Evolutionary conservation across 2,329 filamentous ascomycete genomes (phyloP).

Genomic region (Madurella fahalii): DNA sequence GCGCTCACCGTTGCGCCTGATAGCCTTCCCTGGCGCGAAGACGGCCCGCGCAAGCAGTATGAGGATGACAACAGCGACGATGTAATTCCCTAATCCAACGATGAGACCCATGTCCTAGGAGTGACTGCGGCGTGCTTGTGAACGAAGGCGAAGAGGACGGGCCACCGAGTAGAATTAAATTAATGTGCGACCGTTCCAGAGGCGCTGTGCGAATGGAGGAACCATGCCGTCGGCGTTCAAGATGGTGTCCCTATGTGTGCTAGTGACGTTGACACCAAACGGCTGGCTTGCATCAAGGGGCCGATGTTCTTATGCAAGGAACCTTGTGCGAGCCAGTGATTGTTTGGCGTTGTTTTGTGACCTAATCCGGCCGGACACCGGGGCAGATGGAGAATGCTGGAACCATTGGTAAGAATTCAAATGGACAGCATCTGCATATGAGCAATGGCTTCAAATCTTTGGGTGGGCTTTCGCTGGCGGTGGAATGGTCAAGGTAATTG

Average conservation of each 20-base stretch:
- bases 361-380: neutral
- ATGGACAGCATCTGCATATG: too few relatives aligned
- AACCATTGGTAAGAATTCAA: too few relatives aligned
- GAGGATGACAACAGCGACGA: constrained; percentile 11
- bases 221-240: too few relatives aligned
- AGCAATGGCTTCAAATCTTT: too few relatives aligned
- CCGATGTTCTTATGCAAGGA: constrained; percentile 6
- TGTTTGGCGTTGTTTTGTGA: neutral
- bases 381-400: too few relatives aligned
- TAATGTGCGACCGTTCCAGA: neutral
- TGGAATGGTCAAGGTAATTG: too few relatives aligned
- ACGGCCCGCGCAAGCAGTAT: constrained; percentile 16
- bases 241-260: too few relatives aligned
- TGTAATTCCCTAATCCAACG: constrained; percentile 13
- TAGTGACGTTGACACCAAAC: constrained; percentile 7
- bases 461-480: too few relatives aligned
- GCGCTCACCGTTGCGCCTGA: constrained; percentile 30
- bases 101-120: constrained; percentile 19
- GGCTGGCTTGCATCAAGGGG: neutral
- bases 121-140: neutral
- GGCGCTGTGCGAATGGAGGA: too few relatives aligned
- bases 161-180: neutral
- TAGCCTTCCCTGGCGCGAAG: constrained; percentile 10
- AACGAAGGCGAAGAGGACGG: neutral
- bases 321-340: constrained; percentile 15